A percentile compares a stretch with the other conserved stretches of the same genome.
Evolutionary conservation across 1,284 basidiomycete species (phyloP).

Genomic region (Microbotryum scabiosae): DNA sequence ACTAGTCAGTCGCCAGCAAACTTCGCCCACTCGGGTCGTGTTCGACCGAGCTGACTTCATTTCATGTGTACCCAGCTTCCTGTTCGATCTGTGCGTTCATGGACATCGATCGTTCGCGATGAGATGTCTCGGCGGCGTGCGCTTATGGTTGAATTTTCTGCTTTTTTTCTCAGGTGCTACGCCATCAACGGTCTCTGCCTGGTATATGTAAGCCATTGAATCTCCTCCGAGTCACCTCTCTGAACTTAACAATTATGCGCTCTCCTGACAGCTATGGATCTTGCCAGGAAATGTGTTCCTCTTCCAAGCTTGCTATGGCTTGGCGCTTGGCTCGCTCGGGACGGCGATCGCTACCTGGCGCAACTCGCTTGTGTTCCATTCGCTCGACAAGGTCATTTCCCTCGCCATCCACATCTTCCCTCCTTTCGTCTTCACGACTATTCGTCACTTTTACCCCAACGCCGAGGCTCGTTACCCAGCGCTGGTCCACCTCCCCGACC

Average conservation of each 20-base stretch:
- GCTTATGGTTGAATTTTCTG: too few relatives aligned
- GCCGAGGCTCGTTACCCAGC: slow-evolving; percentile 32
- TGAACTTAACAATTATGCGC: not conserved
- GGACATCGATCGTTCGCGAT: not conserved
- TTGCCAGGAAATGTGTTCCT: slow-evolving; percentile 32
- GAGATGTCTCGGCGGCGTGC: not conserved
- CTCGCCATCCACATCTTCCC: slow-evolving; percentile 38
- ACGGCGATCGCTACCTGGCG: slow-evolving; percentile 38
- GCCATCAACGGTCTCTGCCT: slow-evolving; percentile 35
- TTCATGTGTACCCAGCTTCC: slow-evolving; percentile 21
- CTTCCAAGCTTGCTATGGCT: slow-evolving; percentile 36
- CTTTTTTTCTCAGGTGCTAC: slow-evolving; percentile 24
- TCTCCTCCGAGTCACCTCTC: not conserved
- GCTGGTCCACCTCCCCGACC: slow-evolving; percentile 11
- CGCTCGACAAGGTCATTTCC: slow-evolving; percentile 37
- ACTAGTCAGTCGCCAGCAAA: slow-evolving; percentile 24
- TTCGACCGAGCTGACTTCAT: not conserved
- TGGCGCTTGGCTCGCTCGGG: slow-evolving; percentile 35
- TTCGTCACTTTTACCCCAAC: slow-evolving; percentile 32
- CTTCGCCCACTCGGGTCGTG: too few relatives aligned
- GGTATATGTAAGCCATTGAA: slow-evolving; percentile 24
- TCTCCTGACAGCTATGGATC: slow-evolving; percentile 32
- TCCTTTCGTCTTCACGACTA: slow-evolving; percentile 30
- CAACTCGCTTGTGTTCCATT: slow-evolving; percentile 39
- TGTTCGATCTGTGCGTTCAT: slow-evolving; percentile 33